Evolutionary conservation across 2,329 filamentous ascomycete genomes (phyloP), one percentile per base, ranked within the genome.

Genomic region (Ramichloridium luteum): DNA sequence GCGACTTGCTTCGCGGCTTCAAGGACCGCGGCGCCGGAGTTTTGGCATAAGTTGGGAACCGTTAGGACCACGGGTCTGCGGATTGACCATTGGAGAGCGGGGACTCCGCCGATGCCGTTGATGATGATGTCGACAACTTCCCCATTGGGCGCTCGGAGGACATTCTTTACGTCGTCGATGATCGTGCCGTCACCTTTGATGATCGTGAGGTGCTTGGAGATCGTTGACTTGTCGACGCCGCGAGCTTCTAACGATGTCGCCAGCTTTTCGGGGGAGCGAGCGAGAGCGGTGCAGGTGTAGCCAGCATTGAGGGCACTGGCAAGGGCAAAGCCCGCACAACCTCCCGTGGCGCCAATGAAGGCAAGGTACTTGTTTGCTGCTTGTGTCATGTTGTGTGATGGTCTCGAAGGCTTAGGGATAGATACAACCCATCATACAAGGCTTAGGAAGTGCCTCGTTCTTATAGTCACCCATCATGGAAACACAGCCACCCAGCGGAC

Each of bases 261-360:
- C 28, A 72, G 62, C 44, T 70, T 72, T 4, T 55, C 43, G 2
- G 67, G 65, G 1, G 55, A 64, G 12, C 68, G 64, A 14, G 56
- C 67, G 6, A 72, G 55, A 6, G 67, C 65, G 27, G 55, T 56
- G 39, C 59, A 63, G 34, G 52, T 50, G 46, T 65, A 56, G 27
- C 61, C 61, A 3, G 58, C 58, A 16, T 56, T 36, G n/a, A 44
- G 36, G 18, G 36, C 31, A 15, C 51, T 50, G 13, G 58, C 57
- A 13, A 71, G 61, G 25, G 59, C 57, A 15, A 56, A 47, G 26
- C 60, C 54, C 28, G 59, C 57, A 40, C 60, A 61, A 28, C 65
- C 68, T 31, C 64, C 65, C 13, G 66, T 70, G 16, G 65, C 64
- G 31, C 67, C 68, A 39, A 71, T 60, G 51, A 70, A 68, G 29